Base-by-base conservation (phyloP, 495 filamentous ascomycete species). In the Hapsidospora chrysogenum region DNA sequence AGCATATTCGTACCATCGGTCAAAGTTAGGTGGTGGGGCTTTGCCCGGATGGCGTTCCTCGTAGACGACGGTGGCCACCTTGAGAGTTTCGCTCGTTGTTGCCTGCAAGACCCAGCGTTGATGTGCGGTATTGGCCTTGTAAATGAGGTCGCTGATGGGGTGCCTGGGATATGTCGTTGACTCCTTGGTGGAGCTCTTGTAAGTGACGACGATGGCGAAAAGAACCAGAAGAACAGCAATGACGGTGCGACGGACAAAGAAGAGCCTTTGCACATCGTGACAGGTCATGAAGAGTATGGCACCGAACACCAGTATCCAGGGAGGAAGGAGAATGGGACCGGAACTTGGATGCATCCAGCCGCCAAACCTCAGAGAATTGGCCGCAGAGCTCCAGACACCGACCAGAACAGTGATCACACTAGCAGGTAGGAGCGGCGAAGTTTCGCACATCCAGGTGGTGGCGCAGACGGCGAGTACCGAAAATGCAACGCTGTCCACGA, bases 1-100 rank as follows among this genome's bases (percentile, higher is more conserved):
- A 6, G 82, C 78, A 51, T 76, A 86, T 25, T 76, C 57, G 45
- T 73, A 85, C 83, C 82, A 87, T 38, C 67, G 51, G 43, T 81
- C 73, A 41, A 81, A 83, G 29, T 70, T 57, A 0, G 64, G 60
- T 40, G 78, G 78, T 10, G 78, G 78, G 3, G 60, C 49, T 17
- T 72, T 55, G 2, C 61, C 56, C 29, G 68, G 54, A 34, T 76
- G 60, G 20, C 72, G 64, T 30, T 59, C 53, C 29, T 57, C 56
- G 50, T 83, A 81, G 47, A 74, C 68, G 4, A 54, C 46, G 2
- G 70, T 66, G 2, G 72, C 72, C 14, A 65, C 56, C 2, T 54
- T 54, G 5, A 78, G 41, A 0, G 62, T 68, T 15, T 64, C 57
- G 40, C 64, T 68, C 17, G 54, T 42, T 41, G 63, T 49, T 43